Conservation (phyloP, 1,139 yeast species). For the Candida sanyaensis region DNA sequence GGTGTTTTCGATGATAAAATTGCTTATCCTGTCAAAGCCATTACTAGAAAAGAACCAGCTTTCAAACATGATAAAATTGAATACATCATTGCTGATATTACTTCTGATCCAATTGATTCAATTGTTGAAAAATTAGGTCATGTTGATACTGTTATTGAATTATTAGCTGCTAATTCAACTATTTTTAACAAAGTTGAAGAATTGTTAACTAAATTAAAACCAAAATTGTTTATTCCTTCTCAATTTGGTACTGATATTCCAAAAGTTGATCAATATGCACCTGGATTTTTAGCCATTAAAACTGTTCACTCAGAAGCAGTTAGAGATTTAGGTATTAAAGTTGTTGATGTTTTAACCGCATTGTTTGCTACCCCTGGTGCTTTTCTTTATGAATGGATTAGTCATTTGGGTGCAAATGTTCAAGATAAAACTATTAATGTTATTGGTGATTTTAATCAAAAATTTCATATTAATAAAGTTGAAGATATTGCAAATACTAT, state of each 20-base stretch:
- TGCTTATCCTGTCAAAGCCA: constrained; percentile 50
- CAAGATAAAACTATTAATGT: constrained; percentile 36
- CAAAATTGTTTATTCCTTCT: constrained; percentile 60
- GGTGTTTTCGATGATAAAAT: constrained; percentile 44
- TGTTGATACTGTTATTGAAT: constrained; percentile 52
- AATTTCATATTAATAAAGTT: constrained; percentile 32
- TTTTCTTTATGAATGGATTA: constrained; percentile 35
- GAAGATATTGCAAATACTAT: constrained; percentile 51
- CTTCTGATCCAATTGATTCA: constrained; percentile 21
- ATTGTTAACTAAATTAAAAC: constrained; percentile 41
- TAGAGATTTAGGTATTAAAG: constrained; percentile 41
- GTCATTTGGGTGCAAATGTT: constrained; percentile 40
- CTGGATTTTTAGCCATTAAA: constrained; percentile 41
- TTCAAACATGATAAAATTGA: constrained; percentile 39
- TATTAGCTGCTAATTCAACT: constrained; percentile 31
- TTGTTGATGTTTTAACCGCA: constrained; percentile 48
- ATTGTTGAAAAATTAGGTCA: constrained; percentile 41
- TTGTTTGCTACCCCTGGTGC: constrained; percentile 46
- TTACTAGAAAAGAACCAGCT: constrained; percentile 47
- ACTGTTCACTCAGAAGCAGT: constrained; percentile 38
- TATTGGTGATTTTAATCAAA: constrained; percentile 42
- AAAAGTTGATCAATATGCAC: constrained; percentile 23
- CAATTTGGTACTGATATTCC: constrained; percentile 55
- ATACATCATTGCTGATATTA: constrained; percentile 35
- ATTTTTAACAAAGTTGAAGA: constrained; percentile 27